These are phyloP conservation scores for Boletellus sp. DNA, from an alignment of 768 basidiomycete species.

Conservation along the genomic window DNA sequence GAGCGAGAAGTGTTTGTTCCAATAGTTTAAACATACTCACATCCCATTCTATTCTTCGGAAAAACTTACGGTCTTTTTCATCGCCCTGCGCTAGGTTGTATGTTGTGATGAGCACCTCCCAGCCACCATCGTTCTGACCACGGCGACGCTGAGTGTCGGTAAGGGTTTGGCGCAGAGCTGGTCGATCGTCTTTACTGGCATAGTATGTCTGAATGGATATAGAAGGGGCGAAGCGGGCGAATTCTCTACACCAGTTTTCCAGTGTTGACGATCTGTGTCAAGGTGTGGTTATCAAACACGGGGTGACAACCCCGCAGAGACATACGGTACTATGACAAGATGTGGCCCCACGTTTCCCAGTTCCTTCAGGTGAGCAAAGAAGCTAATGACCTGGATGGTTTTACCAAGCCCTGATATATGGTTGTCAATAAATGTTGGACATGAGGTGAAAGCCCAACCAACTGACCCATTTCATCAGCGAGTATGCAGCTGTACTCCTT, in stretches of 20 bases:
- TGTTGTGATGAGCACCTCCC: slow-evolving; percentile 95
- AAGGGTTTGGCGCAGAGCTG: slow-evolving; percentile 67
- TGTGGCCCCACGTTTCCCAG: slow-evolving; percentile 78
- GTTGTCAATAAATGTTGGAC: not conserved
- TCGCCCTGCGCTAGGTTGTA: slow-evolving; percentile 93
- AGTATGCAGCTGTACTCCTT: slow-evolving; percentile 88
- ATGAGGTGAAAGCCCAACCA: not conserved
- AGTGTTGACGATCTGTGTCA: slow-evolving; percentile 79
- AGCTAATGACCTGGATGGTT: slow-evolving; percentile 98
- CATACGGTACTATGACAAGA: slow-evolving; percentile 92
- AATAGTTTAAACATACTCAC: slow-evolving; percentile 45
- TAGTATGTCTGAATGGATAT: slow-evolving; percentile 91
- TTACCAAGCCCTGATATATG: slow-evolving; percentile 80
- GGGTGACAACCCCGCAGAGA: slow-evolving; percentile 14
- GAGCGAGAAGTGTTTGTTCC: not conserved
- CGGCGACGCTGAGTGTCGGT: slow-evolving; percentile 51
- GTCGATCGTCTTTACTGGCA: slow-evolving; percentile 84
- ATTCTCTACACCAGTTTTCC: slow-evolving; percentile 99
- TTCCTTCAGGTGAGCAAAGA: slow-evolving; percentile 86
- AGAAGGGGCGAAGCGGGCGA: slow-evolving; percentile 82
- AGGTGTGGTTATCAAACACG: slow-evolving; percentile 4
- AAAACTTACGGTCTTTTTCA: slow-evolving; percentile 85
- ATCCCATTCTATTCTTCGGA: slow-evolving; percentile 88
- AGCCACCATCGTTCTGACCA: slow-evolving; percentile 53
- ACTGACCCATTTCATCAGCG: slow-evolving; percentile 97